A percentile compares a stretch with the other conserved stretches of the same genome.
Evolutionary conservation across 2,329 filamentous ascomycete species (phyloP).

Genomic region (Sordariomycetes sp.): DNA sequence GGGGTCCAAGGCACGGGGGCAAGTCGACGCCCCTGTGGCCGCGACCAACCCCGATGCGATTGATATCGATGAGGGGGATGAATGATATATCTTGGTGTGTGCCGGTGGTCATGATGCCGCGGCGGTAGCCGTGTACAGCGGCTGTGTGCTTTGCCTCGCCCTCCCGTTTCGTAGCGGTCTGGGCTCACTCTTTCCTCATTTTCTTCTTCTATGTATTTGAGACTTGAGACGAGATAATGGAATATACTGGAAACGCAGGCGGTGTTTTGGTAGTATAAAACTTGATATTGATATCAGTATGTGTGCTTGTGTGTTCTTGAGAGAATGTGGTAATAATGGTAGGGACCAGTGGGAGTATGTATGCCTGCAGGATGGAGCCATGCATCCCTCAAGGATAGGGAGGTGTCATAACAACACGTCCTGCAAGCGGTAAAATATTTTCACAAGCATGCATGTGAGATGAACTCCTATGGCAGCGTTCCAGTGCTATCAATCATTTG

Average conservation of each 20-base stretch:
- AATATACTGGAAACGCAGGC: background rate
- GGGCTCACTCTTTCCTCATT: background rate
- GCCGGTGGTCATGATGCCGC: no score
- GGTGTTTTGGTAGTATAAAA: background rate
- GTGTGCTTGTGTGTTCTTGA: background rate
- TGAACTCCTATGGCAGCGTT: no score
- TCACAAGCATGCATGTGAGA: no score
- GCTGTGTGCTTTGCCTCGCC: no score
- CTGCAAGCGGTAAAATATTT: no score
- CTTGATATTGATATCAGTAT: background rate
- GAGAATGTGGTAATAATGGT: background rate
- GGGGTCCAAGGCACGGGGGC: conserved; percentile 51
- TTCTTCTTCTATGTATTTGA: conserved; percentile 7
- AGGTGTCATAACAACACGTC: no score
- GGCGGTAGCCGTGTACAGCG: no score
- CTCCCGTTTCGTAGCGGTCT: background rate
- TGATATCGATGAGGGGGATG: conserved; percentile 50
- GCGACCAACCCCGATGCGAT: conserved; percentile 77
- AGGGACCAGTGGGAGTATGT: no score
- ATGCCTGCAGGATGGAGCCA: no score
- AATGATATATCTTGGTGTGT: background rate
- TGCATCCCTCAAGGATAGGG: no score
- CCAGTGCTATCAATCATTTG: background rate
- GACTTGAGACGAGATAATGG: background rate
- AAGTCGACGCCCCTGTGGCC: conserved; percentile 30